Evolutionary conservation across 768 basidiomycete genomes (phyloP).

Genomic region (Naganishia vaughanmartiniae): DNA sequence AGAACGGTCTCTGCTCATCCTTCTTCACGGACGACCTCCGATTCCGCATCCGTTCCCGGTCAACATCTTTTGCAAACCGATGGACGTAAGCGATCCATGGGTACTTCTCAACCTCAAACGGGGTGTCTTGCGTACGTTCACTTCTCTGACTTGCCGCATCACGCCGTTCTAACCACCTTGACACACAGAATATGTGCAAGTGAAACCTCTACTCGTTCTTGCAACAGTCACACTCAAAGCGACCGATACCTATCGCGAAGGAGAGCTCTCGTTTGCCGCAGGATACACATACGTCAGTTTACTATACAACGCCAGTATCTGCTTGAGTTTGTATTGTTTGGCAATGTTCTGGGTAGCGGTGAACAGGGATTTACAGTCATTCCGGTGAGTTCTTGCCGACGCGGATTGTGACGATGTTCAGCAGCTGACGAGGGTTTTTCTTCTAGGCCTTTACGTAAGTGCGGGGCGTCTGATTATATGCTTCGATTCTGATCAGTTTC

Average conservation of each 20-base stretch:
- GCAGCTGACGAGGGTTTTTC: neutral
- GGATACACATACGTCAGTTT: constrained; percentile 90
- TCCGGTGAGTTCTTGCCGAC: constrained; percentile 59
- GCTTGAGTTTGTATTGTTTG: constrained; percentile 61
- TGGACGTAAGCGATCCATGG: constrained; percentile 92
- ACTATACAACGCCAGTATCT: constrained; percentile 57
- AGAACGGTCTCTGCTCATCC: constrained; percentile 85
- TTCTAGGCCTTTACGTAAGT: constrained; percentile 49
- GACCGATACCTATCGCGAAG: constrained; percentile 82
- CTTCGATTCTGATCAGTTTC: neutral
- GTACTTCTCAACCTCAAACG: constrained; percentile 90
- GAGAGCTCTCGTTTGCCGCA: constrained; percentile 74
- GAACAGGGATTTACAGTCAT: constrained; percentile 80
- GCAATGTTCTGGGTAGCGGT: constrained; percentile 97
- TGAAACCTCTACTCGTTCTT: constrained; percentile 85
- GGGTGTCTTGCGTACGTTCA: constrained; percentile 81
- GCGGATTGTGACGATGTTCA: too few relatives aligned
- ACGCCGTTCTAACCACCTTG: neutral
- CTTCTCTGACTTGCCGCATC: neutral
- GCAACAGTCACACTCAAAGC: constrained; percentile 83
- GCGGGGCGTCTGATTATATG: neutral
- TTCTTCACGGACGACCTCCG: constrained; percentile 84
- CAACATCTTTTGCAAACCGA: constrained; percentile 74
- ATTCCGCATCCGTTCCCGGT: constrained; percentile 83
- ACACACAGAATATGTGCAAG: constrained; percentile 83